These are phyloP conservation scores for Coemansia sp. DNA, from an alignment of 192 early-diverging fungal species.

Conservation along the genomic window DNA sequence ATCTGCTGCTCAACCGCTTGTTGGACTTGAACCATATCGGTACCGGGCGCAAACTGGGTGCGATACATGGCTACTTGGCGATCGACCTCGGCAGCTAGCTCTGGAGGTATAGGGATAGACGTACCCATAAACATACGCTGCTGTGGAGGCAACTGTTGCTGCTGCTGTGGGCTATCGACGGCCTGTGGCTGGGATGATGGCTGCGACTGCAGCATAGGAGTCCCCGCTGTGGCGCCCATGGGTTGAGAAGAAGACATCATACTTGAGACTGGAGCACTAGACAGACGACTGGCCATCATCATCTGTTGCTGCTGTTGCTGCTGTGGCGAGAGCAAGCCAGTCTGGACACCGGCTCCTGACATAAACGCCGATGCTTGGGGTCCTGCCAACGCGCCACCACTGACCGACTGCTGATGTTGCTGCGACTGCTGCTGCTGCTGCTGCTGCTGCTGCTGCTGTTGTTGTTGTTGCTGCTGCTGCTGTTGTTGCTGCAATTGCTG, in stretches of 20 bases:
- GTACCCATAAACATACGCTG: conserved; percentile 33
- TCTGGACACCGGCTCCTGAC: conserved; percentile 7
- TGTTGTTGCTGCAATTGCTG: conserved; percentile 15
- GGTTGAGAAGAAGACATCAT: background rate
- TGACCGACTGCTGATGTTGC: conserved; percentile 4
- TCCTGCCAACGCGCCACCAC: conserved; percentile 1
- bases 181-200: background rate
- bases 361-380: conserved; percentile 23
- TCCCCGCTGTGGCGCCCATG: conserved; percentile 13
- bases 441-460: conserved; percentile 24
- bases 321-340: conserved; percentile 11
- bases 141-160: conserved; percentile 15
- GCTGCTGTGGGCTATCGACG: conserved; percentile 10
- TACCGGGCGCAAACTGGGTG: conserved; percentile 6
- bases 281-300: conserved; percentile 5
- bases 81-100: conserved; percentile 27
- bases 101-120: conserved; percentile 24
- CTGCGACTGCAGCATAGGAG: conserved; percentile 6
- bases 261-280: background rate
- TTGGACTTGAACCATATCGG: conserved; percentile 9
- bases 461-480: conserved; percentile 19
- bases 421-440: no score
- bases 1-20: conserved; percentile 22
- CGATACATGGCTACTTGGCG: conserved; percentile 19
- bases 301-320: conserved; percentile 29